Conservation (phyloP, 495 filamentous ascomycete species). For the Daldinia decipiens region DNA sequence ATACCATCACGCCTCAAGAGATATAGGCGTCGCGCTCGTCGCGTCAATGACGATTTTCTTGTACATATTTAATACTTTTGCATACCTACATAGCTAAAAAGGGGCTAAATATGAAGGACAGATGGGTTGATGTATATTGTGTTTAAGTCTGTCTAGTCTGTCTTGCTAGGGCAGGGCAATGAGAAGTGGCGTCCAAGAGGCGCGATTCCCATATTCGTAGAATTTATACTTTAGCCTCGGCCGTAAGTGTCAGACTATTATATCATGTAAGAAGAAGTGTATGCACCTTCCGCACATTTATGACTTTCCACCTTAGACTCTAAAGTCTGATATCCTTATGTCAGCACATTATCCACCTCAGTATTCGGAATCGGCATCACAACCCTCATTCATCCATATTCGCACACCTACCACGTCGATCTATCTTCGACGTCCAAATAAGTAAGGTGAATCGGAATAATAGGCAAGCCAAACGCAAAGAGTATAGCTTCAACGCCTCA, state of each 20-base stretch:
- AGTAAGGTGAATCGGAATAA: not conserved
- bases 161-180: too few species aligned
- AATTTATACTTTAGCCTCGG: not conserved
- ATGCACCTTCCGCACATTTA: too few species aligned
- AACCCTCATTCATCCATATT: too few species aligned
- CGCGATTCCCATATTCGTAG: not conserved
- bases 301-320: not conserved
- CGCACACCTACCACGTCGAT: not conserved
- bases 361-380: too few species aligned
- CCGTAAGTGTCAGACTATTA: too few species aligned
- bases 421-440: not conserved
- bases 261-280: too few species aligned
- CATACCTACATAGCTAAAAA: not conserved
- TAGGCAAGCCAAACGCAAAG: not conserved
- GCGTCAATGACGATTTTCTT: conserved; percentile 25
- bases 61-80: conserved; percentile 18
- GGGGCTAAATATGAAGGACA: not conserved
- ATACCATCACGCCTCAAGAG: not conserved
- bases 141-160: too few species aligned
- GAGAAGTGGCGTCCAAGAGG: not conserved
- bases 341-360: not conserved
- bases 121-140: not conserved
- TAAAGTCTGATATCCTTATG: too few species aligned
- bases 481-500: not conserved
- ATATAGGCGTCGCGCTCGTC: not conserved